Conservation (phyloP, 2,329 filamentous ascomycete species). For the Aspergillus versicolor region DNA sequence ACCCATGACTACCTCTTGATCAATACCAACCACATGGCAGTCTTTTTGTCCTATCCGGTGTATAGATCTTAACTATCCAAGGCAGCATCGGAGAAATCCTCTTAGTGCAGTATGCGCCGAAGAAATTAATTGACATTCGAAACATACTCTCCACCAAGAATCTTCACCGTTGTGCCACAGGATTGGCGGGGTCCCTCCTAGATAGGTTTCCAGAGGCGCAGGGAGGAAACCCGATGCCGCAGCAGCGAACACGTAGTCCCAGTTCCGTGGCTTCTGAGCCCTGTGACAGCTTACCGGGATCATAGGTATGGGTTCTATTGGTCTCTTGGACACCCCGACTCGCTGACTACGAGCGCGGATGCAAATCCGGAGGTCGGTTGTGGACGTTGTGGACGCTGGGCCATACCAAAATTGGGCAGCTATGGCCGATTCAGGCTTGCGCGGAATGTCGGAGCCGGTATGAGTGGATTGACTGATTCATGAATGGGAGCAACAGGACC, state of each 20-base stretch:
- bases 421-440: background rate
- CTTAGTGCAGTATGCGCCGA: background rate
- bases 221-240: constrained; percentile 3
- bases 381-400: background rate
- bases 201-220: background rate
- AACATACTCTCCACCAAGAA: background rate
- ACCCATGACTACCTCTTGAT: background rate
- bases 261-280: background rate
- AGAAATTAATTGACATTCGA: background rate
- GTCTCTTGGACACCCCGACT: background rate
- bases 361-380: background rate
- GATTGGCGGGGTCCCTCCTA: background rate
- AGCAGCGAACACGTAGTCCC: constrained; percentile 6
- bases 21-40: background rate
- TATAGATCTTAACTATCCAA: background rate
- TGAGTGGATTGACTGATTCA: background rate
- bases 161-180: background rate
- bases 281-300: constrained; percentile 6
- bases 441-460: background rate
- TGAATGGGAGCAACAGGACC: background rate
- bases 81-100: background rate
- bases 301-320: background rate
- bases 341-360: background rate
- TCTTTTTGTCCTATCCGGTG: background rate
- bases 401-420: constrained; percentile 7